phyloP scores from a whole-genome alignment of 208 protist species.

The Leishmania aethiopica region DNA sequence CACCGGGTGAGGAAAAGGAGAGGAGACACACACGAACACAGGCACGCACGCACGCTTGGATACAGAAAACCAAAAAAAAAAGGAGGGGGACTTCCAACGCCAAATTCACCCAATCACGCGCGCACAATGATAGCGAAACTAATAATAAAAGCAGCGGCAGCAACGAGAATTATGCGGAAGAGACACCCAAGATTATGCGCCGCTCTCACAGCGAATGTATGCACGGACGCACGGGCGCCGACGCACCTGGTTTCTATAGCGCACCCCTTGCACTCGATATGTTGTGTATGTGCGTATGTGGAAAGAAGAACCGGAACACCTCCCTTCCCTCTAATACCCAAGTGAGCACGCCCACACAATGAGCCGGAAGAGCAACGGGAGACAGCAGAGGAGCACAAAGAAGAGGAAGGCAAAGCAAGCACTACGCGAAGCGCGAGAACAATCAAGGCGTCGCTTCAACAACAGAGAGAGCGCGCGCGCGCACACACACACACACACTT shows the following conservation, averaged over 20 bases:
- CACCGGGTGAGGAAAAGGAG: background rate
- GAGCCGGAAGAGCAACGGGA: background rate
- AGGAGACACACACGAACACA: background rate
- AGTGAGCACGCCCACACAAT: background rate
- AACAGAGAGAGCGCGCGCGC: background rate
- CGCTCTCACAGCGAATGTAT: background rate
- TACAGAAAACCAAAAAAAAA: background rate
- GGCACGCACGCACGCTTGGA: background rate
- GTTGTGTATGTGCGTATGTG: background rate
- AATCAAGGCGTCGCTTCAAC: background rate
- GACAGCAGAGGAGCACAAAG: background rate
- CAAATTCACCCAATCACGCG: background rate
- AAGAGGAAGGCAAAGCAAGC: background rate
- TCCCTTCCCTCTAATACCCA: background rate
- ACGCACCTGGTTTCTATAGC: background rate
- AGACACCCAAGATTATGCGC: background rate
- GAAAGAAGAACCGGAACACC: background rate
- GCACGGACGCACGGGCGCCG: background rate
- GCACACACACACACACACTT: background rate
- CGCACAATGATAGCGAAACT: background rate
- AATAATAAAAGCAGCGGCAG: background rate
- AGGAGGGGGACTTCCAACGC: background rate
- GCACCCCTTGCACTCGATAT: background rate
- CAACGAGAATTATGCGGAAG: background rate
- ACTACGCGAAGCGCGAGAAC: background rate